Base-by-base conservation (phyloP, 2,329 filamentous ascomycete genomes). In the Fusarium brevicatenulatum region DNA sequence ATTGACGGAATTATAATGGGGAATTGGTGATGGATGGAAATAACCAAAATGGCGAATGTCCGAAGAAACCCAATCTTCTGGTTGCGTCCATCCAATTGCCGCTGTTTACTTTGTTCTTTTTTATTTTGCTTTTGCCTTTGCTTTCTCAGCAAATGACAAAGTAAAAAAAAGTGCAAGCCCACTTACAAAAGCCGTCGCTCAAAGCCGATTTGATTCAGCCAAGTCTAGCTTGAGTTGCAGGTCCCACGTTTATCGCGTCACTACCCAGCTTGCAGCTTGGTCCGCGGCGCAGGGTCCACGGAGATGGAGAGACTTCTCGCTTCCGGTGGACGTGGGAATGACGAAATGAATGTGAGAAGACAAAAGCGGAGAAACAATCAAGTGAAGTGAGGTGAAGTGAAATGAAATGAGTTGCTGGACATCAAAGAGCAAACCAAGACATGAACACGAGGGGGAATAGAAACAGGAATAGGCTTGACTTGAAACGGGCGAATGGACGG, bases 181-280 rank as follows among this genome's bases (percentile, higher is more conserved):
- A 73, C 71, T 74, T 49, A 65, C 55, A 64, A 30, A 61, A 44
- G 50, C 67, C 58, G 62, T 56, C 54, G 47, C 39, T 40, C 30
- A n/a, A 49, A 56, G 64, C 64, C 66, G 57, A 61, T 62, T 36
- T 62, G 64, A 52, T 62, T 43, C 66, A 68, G 59, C 37, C 55
- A 34, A 50, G 43, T 36, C 52, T 32, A 66, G 50, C 39, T n/a
- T 40, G 23, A 58, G 42, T 37, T 50, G 40, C 16, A 54, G 63
- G 66, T 69, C 71, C 68, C 68, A 60, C 71, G 56, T 72, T 71
- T 68, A 74, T 74, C 71, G 70, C 71, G 60, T 73, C 68, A 60
- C 71, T 43, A 23, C 53, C 57, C 39, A 36, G 37, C 58, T 69
- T 47, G 34, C 50, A 54, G 50, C 34, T 52, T 43, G n/a, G 49